phyloP scores from a whole-genome alignment of 176 grass and related monocot genomes.

The Ananas comosus region DNA sequence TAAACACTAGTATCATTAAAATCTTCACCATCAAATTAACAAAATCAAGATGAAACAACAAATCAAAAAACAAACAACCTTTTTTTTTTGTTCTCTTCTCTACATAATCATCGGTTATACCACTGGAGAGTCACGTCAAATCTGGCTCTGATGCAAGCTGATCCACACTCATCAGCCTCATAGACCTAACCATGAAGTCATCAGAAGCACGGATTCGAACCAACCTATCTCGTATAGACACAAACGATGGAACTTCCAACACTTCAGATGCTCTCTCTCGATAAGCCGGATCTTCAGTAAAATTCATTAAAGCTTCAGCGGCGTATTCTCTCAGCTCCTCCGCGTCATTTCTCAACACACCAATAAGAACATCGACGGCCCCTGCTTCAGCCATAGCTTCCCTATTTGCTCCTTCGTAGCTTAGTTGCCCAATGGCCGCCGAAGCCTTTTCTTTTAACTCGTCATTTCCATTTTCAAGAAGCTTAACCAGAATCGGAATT shows the following conservation, averaged over 20 bases:
- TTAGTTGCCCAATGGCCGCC: conserved; percentile 16
- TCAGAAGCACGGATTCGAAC: conserved; percentile 1
- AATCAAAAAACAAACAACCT: background rate
- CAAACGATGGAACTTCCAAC: conserved; percentile 1
- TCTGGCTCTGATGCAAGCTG: background rate
- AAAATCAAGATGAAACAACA: too few species aligned
- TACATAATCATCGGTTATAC: too few species aligned
- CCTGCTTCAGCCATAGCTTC: conserved; percentile 13
- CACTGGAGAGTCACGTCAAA: background rate
- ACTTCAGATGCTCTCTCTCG: background rate
- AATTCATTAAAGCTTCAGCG: conserved; percentile 15
- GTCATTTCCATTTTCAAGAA: background rate
- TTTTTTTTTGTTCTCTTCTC: too few species aligned
- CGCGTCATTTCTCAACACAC: conserved; percentile 2
- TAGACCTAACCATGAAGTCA: conserved; percentile 4
- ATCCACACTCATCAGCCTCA: background rate
- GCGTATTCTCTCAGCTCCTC: conserved; percentile 16
- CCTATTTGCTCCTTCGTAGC: conserved; percentile 11
- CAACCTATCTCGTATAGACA: conserved; percentile 11
- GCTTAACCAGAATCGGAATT: background rate
- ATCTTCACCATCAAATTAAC: too few species aligned
- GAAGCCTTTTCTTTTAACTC: conserved; percentile 9
- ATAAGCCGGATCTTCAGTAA: conserved; percentile 9
- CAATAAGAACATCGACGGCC: conserved; percentile 10
- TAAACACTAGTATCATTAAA: too few species aligned